Base-by-base conservation (phyloP, 148 eudicot genomes). In the Rhododendron henanense region DNA sequence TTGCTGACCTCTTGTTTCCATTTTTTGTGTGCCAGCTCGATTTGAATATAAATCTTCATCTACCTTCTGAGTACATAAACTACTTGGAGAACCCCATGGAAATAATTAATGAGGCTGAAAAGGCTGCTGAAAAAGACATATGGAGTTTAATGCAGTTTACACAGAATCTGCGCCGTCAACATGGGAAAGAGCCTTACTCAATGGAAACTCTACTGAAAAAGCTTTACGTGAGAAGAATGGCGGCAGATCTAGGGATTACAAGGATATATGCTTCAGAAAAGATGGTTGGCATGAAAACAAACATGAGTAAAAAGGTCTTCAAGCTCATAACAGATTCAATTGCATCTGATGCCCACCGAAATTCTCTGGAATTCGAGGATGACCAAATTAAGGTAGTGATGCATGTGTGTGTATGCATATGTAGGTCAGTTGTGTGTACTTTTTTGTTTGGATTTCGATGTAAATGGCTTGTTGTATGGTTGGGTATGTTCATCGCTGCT, bases 21-120 rank as follows among this genome's bases (percentile, higher is more conserved):
- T 71, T 86, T 82, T 84, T 57, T 84, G 80, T 67, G 37, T 89
- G 57, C 81, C 88, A 96, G 98, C 93, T 96, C 79, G 99, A 94
- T 89, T 83, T 96, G 87, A 91, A 93, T 88, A 88, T 96, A 87
- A 95, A 93, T 37, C 95, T 97, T 87, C 98, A 93, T 90, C 98
- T 96, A 83, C 89, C 99, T 86, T 96, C 99, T 25, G 99, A 96
- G 89, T 96, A 96, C 92, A 96, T 96, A 79, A 95, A 94, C 88
- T 92, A 95, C 90, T 86, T 96, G 88, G 99, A 96, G 85, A 96
- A 96, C 91, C 99, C 99, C 53, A 90, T 92, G 96, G 94, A 95
- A 90, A 90, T 91, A 79, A 89, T 95, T 79, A 92, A 85, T 85
- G 94, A 93, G 82, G 97, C 98, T 79, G 97, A 94, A 92, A 93